Conservation (phyloP, 192 early-diverging fungal species). For the Jimgerdemannia lactiflua region DNA sequence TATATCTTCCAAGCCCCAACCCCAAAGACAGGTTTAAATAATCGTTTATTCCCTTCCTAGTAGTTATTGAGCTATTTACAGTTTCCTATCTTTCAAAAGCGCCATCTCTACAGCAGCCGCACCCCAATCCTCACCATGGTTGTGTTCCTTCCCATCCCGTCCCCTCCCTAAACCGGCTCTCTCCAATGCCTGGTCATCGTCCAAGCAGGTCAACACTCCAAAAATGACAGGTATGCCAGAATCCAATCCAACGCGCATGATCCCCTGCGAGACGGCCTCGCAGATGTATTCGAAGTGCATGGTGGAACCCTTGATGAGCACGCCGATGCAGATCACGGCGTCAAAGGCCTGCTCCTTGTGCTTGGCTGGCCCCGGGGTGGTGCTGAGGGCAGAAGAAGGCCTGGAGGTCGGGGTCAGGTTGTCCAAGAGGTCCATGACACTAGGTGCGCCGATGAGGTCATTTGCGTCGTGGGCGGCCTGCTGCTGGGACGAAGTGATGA, state of each 20-base stretch:
- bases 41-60: no score
- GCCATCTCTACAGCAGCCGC: conserved; percentile 96
- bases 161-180: conserved; percentile 67
- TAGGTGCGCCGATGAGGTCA: conserved; percentile 33
- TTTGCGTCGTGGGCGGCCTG: conserved; percentile 52
- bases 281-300: conserved; percentile 99
- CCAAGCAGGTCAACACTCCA: conserved; percentile 94
- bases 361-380: conserved; percentile 3
- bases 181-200: conserved; percentile 88
- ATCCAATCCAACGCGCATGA: conserved; percentile 97
- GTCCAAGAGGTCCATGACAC: conserved; percentile 26
- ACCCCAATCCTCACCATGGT: conserved; percentile 97
- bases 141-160: conserved; percentile 69
- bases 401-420: conserved; percentile 26
- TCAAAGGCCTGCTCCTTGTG: conserved; percentile 64
- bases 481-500: conserved; percentile 67
- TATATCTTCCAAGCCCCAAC: no score
- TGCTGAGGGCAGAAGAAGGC: conserved; percentile 11
- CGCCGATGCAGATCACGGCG: conserved; percentile 92
- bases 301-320: conserved; percentile 98
- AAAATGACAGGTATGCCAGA: conserved; percentile 87
- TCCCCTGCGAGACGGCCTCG: conserved; percentile 88
- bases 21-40: no score
- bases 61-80: conserved; percentile 11
- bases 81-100: conserved; percentile 50